Conservation (phyloP, 2,329 filamentous ascomycete species). For the Aureobasidium musti region DNA sequence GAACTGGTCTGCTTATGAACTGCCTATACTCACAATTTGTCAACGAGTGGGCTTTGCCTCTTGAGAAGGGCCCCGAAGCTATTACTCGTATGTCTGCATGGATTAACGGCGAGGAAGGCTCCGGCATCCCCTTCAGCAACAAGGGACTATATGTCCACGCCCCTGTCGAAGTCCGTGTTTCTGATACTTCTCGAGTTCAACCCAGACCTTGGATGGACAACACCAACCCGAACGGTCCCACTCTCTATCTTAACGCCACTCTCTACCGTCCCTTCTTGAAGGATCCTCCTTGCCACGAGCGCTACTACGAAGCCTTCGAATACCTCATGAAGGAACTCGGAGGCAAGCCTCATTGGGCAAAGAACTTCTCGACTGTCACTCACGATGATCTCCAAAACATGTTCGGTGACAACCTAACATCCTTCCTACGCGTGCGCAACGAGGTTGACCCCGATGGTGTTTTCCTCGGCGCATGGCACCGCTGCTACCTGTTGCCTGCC, state of each 20-base stretch:
- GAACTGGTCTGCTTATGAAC: conserved; percentile 86
- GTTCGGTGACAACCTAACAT: conserved; percentile 67
- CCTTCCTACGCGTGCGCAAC: conserved; percentile 69
- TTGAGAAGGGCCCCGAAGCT: conserved; percentile 83
- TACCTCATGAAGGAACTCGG: conserved; percentile 85
- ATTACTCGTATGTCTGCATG: conserved; percentile 80
- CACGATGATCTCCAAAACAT: conserved; percentile 60
- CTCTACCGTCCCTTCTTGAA: conserved; percentile 78
- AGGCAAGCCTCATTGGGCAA: conserved; percentile 86
- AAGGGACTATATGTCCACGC: conserved; percentile 80
- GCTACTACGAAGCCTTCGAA: conserved; percentile 89
- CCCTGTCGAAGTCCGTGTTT: conserved; percentile 88
- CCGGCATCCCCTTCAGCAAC: conserved; percentile 75
- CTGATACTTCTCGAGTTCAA: conserved; percentile 61
- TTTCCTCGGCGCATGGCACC: conserved; percentile 90
- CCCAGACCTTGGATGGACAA: conserved; percentile 72
- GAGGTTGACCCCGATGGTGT: conserved; percentile 77
- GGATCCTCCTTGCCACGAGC: conserved; percentile 72
- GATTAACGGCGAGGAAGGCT: conserved; percentile 73
- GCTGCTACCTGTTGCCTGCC: conserved; percentile 61
- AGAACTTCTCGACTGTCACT: conserved; percentile 72
- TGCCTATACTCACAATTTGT: conserved; percentile 98
- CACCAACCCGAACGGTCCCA: conserved; percentile 66
- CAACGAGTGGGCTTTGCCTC: conserved; percentile 94
- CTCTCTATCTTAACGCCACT: conserved; percentile 86